Percentiles rank a stretch among this genome's conserved stretches.
Evolutionary conservation across 2,329 filamentous ascomycete genomes (phyloP).

Genomic region (Diaporthe citrichinensis): DNA sequence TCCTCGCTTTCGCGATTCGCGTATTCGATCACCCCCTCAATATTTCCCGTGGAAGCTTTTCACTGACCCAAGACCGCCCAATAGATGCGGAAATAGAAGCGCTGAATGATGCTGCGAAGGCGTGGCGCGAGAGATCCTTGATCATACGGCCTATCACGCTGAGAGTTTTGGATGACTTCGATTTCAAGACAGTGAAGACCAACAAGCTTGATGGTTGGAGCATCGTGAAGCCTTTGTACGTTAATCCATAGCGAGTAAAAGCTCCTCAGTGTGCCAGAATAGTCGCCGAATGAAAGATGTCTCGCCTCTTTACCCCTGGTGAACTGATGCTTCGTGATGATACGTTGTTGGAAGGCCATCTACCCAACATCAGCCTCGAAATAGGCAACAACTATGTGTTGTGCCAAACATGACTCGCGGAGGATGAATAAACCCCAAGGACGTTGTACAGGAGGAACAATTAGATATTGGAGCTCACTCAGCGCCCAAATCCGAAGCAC

Average conservation of each 20-base stretch:
- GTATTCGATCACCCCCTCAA: too few species aligned
- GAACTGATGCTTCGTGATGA: not conserved
- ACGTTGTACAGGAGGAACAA: not conserved
- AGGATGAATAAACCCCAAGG: not conserved
- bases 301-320: not conserved
- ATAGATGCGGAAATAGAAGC: conserved; percentile 52
- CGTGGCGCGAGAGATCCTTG: conserved; percentile 40
- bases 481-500: not conserved
- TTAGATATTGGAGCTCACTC: not conserved
- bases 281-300: too few species aligned
- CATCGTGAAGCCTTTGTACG: conserved; percentile 52
- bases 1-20: not conserved
- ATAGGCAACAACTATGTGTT: not conserved
- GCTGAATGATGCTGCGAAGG: conserved; percentile 48
- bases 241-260: conserved; percentile 54
- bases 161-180: conserved; percentile 55
- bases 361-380: not conserved
- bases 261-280: not conserved
- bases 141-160: conserved; percentile 54
- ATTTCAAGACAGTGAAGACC: conserved; percentile 49
- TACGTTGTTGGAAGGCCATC: too few species aligned
- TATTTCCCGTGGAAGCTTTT: not conserved
- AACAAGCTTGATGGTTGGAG: conserved; percentile 48
- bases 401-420: not conserved
- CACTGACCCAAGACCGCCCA: not conserved